Conservation (phyloP, 2,329 filamentous ascomycete genomes). For the Ciborinia camelliae region DNA sequence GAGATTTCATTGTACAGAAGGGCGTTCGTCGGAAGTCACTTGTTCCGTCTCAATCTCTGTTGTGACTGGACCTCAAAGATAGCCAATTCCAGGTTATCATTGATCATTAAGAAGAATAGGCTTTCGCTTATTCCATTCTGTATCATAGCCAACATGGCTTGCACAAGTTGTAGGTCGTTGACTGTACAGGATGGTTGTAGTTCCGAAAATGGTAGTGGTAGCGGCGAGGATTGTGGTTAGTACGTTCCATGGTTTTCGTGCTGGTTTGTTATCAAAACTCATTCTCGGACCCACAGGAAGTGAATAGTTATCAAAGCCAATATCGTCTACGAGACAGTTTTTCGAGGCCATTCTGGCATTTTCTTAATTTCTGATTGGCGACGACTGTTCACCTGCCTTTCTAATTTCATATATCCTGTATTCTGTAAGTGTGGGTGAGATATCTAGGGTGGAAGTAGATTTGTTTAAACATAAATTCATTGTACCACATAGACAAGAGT, state of each 20-base stretch:
- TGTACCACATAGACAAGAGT: not conserved
- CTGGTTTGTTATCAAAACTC: not conserved
- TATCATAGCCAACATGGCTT: not conserved
- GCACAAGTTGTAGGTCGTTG: not conserved
- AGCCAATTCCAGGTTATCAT: not conserved
- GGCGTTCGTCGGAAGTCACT: slow-evolving; percentile 26
- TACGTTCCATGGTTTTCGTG: not conserved
- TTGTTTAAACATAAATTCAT: not conserved
- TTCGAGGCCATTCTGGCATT: not conserved
- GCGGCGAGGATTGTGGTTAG: not conserved
- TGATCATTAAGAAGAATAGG: not conserved
- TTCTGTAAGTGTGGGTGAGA: not conserved
- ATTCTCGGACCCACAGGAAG: not conserved
- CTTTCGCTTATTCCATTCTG: not conserved
- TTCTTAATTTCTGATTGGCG: not conserved
- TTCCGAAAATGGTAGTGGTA: not conserved
- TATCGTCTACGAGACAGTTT: not conserved
- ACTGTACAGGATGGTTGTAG: not conserved
- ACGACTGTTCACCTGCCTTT: not conserved
- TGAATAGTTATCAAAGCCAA: not conserved
- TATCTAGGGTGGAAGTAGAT: not conserved
- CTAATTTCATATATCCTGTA: not conserved
- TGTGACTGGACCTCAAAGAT: slow-evolving; percentile 11
- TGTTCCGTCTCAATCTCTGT: slow-evolving; percentile 20
- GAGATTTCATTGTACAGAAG: slow-evolving; percentile 26